Evolutionary conservation across 768 basidiomycete genomes (phyloP).

Genomic region (Trametes maxima): DNA sequence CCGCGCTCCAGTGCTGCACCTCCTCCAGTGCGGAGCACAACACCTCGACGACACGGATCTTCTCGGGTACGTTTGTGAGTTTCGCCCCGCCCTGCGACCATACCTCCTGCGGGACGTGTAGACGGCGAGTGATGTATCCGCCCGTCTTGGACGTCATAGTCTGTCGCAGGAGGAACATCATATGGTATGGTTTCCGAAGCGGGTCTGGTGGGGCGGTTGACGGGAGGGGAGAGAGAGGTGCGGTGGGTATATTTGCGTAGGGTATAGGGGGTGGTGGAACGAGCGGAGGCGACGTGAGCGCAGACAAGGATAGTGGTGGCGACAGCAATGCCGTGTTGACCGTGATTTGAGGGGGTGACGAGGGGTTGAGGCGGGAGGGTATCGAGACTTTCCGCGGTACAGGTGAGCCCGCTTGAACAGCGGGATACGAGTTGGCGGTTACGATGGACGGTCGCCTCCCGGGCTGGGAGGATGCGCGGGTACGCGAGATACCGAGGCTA

Average conservation of each 20-base stretch:
- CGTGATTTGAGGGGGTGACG: constrained; percentile 47
- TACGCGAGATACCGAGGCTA: constrained; percentile 47
- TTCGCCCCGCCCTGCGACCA: constrained; percentile 93
- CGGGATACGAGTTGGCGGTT: constrained; percentile 55
- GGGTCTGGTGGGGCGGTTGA: constrained; percentile 70
- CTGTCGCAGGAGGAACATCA: constrained; percentile 79
- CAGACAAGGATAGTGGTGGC: constrained; percentile 36
- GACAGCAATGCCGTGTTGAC: constrained; percentile 56
- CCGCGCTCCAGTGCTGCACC: constrained; percentile 67
- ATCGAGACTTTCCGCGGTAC: constrained; percentile 63
- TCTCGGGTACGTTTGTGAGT: constrained; percentile 77
- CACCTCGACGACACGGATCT: constrained; percentile 82
- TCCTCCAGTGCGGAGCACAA: constrained; percentile 80
- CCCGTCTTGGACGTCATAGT: constrained; percentile 82
- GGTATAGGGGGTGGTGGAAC: constrained; percentile 52
- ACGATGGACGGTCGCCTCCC: constrained; percentile 65
- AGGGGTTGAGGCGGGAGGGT: constrained; percentile 59
- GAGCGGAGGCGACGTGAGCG: constrained; percentile 36
- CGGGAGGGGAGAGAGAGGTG: constrained; percentile 79
- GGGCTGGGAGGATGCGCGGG: constrained; percentile 77
- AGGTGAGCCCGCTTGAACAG: constrained; percentile 42
- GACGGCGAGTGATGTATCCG: constrained; percentile 83
- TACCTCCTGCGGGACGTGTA: constrained; percentile 87
- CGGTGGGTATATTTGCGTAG: constrained; percentile 62
- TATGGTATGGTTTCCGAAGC: constrained; percentile 83